Evolutionary conservation across 2,329 filamentous ascomycete species (phyloP), one percentile per base, ranked within the genome.

Genomic region (Aspergillus flavus): DNA sequence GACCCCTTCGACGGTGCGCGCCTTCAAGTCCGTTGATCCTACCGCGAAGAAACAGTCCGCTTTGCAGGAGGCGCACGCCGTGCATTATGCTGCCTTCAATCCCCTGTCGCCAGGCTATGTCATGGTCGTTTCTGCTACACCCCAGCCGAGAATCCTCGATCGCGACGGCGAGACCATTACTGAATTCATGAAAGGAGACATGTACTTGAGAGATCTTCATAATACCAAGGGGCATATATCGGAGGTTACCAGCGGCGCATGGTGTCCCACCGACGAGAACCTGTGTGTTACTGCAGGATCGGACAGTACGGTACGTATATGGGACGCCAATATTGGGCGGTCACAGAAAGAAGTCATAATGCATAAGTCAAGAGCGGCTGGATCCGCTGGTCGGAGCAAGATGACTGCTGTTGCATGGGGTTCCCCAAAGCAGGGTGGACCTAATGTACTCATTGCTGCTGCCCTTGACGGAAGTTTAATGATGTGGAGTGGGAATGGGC

Each of bases 221-320:
- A 94, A 98, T 76, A 99, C 95, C 5, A 98, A 97, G 76, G 95
- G 95, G 1, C 95, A 99, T 78, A 89, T 97, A 58, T 94, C 94
- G 4, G 95, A 97, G 78, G 87, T 97, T 46, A 93, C 93, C 4
- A 91, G 90, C 26, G 94, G 92, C 26, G 91, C 90, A 45, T 99
- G 95, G 95, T 92, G 94, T 78, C 95, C 95, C 0, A 89, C 89
- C 2, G 89, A 97, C 75, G 89, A 86, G 72, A 93, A 97, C 69
- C 71, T 94, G 0, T 96, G 93, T 74, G 89, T 94, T 30, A 99
- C 95, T 2, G 94, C 93, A 45, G 94, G 94, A 9, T 96, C 94
- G 10, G 95, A 99, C 76, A 97, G 94, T 75, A 99, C 95, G 1
- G 80, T 99, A 65, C 88, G 95, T 61, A 97, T 99, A 74, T 99